phyloP scores from a whole-genome alignment of 768 basidiomycete genomes.

The Lactarius hengduanensis region DNA sequence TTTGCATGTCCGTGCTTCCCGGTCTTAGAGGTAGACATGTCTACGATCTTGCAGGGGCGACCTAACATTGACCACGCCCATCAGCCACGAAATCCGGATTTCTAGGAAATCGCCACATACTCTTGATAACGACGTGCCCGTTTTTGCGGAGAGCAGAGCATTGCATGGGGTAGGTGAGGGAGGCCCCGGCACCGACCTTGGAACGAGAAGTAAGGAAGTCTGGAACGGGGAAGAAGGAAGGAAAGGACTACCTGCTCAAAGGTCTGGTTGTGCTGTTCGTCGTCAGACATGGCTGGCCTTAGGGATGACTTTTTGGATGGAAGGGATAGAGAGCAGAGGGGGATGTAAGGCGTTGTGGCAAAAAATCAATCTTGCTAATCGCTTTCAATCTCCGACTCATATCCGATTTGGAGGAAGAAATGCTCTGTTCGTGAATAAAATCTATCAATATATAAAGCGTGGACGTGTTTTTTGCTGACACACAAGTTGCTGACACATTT shows the following conservation, averaged over 20 bases:
- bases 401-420: slow-evolving; percentile 23
- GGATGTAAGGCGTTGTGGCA: slow-evolving; percentile 31
- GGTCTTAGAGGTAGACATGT: slow-evolving; percentile 46
- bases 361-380: slow-evolving; percentile 36
- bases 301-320: slow-evolving; percentile 27
- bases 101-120: not conserved
- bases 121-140: slow-evolving; percentile 93
- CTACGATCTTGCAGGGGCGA: slow-evolving; percentile 31
- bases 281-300: slow-evolving; percentile 69
- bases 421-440: not conserved
- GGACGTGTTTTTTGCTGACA: too few relatives aligned
- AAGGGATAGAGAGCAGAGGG: slow-evolving; percentile 32
- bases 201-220: slow-evolving; percentile 18
- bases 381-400: slow-evolving; percentile 45
- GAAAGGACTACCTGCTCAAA: slow-evolving; percentile 70
- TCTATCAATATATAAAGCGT: too few relatives aligned
- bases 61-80: slow-evolving; percentile 11
- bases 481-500: too few relatives aligned
- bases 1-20: slow-evolving; percentile 99
- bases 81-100: not conserved
- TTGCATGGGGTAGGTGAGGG: slow-evolving; percentile 81
- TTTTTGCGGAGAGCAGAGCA: slow-evolving; percentile 95
- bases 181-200: slow-evolving; percentile 72
- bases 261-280: slow-evolving; percentile 81
- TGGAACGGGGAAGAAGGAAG: not conserved